A percentile compares a stretch with the other conserved stretches of the same genome.
phyloP scores from a whole-genome alignment of 163 green algal genomes.

The Scenedesmus sp. region DNA sequence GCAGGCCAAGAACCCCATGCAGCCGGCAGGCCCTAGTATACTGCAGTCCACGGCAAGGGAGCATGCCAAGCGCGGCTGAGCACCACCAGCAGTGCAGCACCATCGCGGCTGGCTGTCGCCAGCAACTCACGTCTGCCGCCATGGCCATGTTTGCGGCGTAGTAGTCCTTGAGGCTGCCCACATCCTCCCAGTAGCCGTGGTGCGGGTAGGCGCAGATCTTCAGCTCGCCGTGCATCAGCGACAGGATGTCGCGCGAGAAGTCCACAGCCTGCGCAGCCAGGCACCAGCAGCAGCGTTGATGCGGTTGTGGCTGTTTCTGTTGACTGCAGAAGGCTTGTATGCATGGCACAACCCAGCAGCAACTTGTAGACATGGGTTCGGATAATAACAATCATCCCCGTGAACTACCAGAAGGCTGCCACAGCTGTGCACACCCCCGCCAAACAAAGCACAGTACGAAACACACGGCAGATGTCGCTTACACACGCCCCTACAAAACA shows the following conservation, averaged over 20 bases:
- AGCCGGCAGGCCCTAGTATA: neutral
- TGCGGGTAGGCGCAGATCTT: conserved; percentile 48
- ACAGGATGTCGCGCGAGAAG: conserved; percentile 56
- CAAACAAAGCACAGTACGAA: too few relatives aligned
- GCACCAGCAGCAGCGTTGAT: neutral
- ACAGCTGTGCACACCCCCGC: too few relatives aligned
- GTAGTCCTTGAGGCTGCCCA: conserved; percentile 72
- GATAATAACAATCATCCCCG: too few relatives aligned
- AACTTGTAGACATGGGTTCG: too few relatives aligned
- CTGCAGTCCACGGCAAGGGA: neutral
- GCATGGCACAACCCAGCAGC: too few relatives aligned
- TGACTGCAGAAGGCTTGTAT: too few relatives aligned
- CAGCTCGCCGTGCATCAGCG: conserved; percentile 31
- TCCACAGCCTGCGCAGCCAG: conserved; percentile 43
- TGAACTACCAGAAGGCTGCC: too few relatives aligned
- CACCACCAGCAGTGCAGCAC: neutral
- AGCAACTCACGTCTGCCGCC: conserved; percentile 32
- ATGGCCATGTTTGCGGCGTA: conserved; percentile 62
- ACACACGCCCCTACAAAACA: too few relatives aligned
- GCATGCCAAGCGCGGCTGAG: neutral
- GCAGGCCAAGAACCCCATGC: too few relatives aligned
- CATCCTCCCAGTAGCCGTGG: conserved; percentile 93
- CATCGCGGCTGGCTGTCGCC: too few relatives aligned
- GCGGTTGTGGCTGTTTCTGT: too few relatives aligned
- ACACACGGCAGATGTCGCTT: too few relatives aligned